phyloP scores from a whole-genome alignment of 371 early-diverging fungal genomes.

The Dichotomocladium elegans region DNA sequence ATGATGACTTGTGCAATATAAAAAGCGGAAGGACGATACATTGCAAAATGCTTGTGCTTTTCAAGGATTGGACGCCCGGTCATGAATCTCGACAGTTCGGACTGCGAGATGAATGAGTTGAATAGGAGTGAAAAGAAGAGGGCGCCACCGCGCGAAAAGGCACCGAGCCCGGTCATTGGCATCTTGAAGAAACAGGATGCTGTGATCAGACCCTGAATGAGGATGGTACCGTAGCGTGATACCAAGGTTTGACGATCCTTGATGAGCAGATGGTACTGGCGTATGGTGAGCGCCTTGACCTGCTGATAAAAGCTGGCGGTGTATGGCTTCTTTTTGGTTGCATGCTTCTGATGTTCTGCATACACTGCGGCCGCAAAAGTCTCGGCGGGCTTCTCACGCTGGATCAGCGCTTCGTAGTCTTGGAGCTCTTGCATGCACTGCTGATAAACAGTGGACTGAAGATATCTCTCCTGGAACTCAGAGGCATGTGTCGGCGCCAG shows the following conservation, averaged over 20 bases:
- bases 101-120: constrained; percentile 50
- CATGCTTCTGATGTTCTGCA: constrained; percentile 36
- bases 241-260: constrained; percentile 43
- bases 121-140: constrained; percentile 54
- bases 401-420: constrained; percentile 6
- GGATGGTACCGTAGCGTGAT: constrained; percentile 50
- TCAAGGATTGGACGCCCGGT: constrained; percentile 59
- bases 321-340: constrained; percentile 36
- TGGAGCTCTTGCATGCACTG: constrained; percentile 30
- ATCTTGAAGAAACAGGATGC: constrained; percentile 62
- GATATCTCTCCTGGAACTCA: constrained; percentile 46
- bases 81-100: constrained; percentile 47
- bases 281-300: constrained; percentile 37
- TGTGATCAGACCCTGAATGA: constrained; percentile 62
- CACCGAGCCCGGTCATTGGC: constrained; percentile 46
- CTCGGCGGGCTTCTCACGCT: constrained; percentile 18
- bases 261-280: constrained; percentile 43
- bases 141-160: constrained; percentile 66
- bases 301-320: constrained; percentile 47
- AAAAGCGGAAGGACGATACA: constrained; percentile 64
- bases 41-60: constrained; percentile 65
- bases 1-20: constrained; percentile 55
- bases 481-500: constrained; percentile 36
- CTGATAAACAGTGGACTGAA: constrained; percentile 31
- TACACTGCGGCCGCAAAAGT: constrained; percentile 37